Evolutionary conservation across 495 filamentous ascomycete genomes (phyloP).

Genomic region (Hypoxylon subgilvum): DNA sequence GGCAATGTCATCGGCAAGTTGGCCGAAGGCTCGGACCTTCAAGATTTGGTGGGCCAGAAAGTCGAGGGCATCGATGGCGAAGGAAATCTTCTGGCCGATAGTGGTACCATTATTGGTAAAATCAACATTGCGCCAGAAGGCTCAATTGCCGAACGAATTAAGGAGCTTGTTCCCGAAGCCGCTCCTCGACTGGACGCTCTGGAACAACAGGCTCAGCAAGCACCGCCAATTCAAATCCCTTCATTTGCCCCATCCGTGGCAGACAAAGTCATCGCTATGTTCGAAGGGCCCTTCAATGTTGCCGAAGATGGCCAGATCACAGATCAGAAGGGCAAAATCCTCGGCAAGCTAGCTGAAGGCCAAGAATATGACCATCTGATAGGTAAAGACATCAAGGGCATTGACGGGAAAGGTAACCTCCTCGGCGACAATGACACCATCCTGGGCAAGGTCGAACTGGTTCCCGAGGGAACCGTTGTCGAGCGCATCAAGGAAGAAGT

Average conservation of each 20-base stretch:
- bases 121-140: conserved; percentile 76
- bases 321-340: conserved; percentile 69
- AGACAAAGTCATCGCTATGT: conserved; percentile 37
- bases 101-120: conserved; percentile 78
- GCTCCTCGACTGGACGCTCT: conserved; percentile 39
- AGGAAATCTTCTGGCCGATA: conserved; percentile 80
- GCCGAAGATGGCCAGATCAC: conserved; percentile 69
- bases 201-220: conserved; percentile 64
- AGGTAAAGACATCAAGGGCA: conserved; percentile 72
- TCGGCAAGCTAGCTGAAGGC: conserved; percentile 69
- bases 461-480: conserved; percentile 53
- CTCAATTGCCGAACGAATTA: conserved; percentile 65
- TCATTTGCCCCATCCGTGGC: conserved; percentile 32
- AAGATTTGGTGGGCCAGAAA: conserved; percentile 73
- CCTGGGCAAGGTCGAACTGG: conserved; percentile 64
- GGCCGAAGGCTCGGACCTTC: conserved; percentile 68
- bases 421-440: conserved; percentile 73
- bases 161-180: conserved; percentile 57
- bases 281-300: conserved; percentile 48
- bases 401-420: conserved; percentile 74
- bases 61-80: conserved; percentile 81
- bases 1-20: conserved; percentile 76
- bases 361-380: conserved; percentile 67
- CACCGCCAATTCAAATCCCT: conserved; percentile 46
- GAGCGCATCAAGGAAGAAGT: conserved; percentile 49